phyloP scores from a whole-genome alignment of 495 filamentous ascomycete species.

The Penicillium silybi region DNA sequence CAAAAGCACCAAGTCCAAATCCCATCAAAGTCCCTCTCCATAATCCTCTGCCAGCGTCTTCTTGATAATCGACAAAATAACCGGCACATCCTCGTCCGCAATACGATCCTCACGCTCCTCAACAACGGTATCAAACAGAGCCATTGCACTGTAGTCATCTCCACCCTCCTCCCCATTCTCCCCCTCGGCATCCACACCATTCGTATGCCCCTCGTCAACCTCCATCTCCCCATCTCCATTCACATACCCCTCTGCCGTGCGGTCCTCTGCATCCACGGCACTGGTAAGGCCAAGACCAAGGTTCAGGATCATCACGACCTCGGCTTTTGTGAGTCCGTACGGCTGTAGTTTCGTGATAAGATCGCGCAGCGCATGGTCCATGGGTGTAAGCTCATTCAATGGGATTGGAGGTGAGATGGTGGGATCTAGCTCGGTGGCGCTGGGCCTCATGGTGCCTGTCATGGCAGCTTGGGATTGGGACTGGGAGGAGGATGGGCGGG shows the following conservation, averaged over 20 bases:
- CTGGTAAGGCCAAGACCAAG: conserved; percentile 38
- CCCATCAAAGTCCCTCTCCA: neutral
- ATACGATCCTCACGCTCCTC: conserved; percentile 43
- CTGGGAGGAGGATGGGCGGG: conserved; percentile 22
- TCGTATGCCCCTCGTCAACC: conserved; percentile 19
- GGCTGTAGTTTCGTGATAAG: conserved; percentile 41
- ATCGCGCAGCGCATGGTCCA: conserved; percentile 35
- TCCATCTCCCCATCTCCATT: conserved; percentile 24
- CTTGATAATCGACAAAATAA: conserved; percentile 34
- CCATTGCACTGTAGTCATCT: conserved; percentile 37
- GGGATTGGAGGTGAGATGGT: conserved; percentile 2
- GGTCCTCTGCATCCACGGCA: neutral
- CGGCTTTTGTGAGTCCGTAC: conserved; percentile 56
- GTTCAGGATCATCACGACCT: conserved; percentile 63
- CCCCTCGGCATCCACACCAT: conserved; percentile 12
- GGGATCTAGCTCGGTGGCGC: conserved; percentile 13
- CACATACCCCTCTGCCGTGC: neutral
- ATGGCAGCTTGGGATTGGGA: conserved; percentile 25
- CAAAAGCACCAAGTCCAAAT: neutral
- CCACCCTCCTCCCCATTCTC: conserved; percentile 22
- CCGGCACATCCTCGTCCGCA: conserved; percentile 31
- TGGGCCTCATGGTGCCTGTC: conserved; percentile 23
- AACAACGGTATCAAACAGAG: conserved; percentile 40
- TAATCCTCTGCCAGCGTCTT: conserved; percentile 29
- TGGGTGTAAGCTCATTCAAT: conserved; percentile 23